phyloP scores from a whole-genome alignment of 257 asterid genomes.

The Fraxinus cuspidata region DNA sequence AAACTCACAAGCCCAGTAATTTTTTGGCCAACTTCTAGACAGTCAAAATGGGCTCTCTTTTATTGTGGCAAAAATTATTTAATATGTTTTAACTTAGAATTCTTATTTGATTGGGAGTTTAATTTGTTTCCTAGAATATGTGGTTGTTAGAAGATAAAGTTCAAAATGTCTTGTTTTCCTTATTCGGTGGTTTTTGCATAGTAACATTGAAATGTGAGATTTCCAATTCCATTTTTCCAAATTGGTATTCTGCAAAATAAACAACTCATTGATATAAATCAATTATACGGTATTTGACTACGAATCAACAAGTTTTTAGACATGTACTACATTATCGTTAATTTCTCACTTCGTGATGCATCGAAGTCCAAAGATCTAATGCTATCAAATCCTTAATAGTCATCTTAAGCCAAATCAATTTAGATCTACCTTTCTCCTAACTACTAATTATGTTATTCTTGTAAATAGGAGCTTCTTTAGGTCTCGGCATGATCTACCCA shows the following conservation, averaged over 20 bases:
- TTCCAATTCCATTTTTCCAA: background rate
- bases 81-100: background rate
- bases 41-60: background rate
- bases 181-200: background rate
- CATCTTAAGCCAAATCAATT: background rate
- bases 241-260: background rate
- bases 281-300: background rate
- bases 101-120: background rate
- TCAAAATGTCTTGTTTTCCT: background rate
- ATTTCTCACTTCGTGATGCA: background rate
- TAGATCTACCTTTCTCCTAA: background rate
- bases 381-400: background rate
- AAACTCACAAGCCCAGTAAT: background rate
- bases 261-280: background rate
- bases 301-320: background rate
- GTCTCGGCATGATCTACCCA: background rate
- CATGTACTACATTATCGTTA: background rate
- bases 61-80: background rate
- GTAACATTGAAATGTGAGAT: background rate
- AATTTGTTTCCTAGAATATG: background rate
- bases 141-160: background rate
- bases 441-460: background rate
- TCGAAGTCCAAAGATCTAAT: background rate
- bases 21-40: background rate
- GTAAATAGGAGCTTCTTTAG: no score